A percentile compares a stretch with the other conserved stretches of the same genome.
Conservation (phyloP, 139 green algal species). For the Chlorella sorokiniana region DNA sequence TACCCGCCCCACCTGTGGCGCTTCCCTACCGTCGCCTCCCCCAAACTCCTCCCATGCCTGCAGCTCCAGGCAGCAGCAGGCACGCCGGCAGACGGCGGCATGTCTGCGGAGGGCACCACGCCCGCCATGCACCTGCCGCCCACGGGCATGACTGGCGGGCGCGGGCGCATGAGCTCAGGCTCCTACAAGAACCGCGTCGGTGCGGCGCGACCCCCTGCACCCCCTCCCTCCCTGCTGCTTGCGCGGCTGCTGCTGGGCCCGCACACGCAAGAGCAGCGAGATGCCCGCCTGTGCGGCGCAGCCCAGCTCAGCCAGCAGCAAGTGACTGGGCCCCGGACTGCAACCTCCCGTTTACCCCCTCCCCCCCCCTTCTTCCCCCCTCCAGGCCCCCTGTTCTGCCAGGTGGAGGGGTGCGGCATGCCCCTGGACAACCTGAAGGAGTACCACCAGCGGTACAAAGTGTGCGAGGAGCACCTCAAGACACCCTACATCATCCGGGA, state of each 20-base stretch:
- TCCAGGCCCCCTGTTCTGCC: not conserved
- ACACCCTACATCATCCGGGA: slow-evolving; percentile 41
- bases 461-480: slow-evolving; percentile 47
- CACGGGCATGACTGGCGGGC: not conserved
- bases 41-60: no score
- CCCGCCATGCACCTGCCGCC: not conserved
- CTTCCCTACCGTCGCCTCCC: no score
- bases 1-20: no score
- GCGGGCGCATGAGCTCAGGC: not conserved
- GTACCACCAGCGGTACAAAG: slow-evolving; percentile 82
- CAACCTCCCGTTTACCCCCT: no score
- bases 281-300: no score
- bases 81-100: not conserved
- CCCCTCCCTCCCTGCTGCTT: not conserved
- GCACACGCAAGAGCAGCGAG: no score
- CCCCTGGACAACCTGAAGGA: slow-evolving; percentile 76
- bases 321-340: no score
- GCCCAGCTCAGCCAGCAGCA: no score
- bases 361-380: not conserved
- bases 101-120: not conserved
- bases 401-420: not conserved
- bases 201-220: not conserved
- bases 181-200: not conserved
- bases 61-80: not conserved
- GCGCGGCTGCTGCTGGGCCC: no score